phyloP scores from a whole-genome alignment of 371 early-diverging fungal species.

The Nematocida homosporus region DNA sequence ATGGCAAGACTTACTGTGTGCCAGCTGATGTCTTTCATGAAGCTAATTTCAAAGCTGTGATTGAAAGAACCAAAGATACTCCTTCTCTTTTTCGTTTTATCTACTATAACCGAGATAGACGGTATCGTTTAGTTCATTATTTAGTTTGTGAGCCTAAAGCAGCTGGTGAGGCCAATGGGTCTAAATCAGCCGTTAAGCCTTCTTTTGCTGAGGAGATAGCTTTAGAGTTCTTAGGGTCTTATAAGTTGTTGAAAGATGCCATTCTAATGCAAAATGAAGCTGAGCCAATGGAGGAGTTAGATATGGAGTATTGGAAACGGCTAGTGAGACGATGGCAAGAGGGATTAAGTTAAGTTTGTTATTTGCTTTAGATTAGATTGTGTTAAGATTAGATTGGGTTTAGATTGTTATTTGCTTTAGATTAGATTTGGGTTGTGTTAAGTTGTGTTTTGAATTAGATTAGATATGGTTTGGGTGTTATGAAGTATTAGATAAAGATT shows the following conservation, averaged over 20 bases:
- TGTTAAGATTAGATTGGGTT: too few relatives aligned
- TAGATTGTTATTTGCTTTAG: too few relatives aligned
- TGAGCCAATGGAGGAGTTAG: slow-evolving; percentile 4
- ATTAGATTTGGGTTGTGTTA: too few relatives aligned
- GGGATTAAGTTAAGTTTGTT: too few relatives aligned
- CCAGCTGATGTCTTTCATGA: slow-evolving; percentile 43
- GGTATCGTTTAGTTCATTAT: slow-evolving; percentile 44
- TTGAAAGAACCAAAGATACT: slow-evolving; percentile 7
- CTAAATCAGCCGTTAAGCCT: not conserved
- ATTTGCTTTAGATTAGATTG: too few relatives aligned
- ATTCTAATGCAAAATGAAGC: not conserved
- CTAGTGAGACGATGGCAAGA: too few relatives aligned
- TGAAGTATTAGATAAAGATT: too few relatives aligned
- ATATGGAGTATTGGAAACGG: slow-evolving; percentile 22
- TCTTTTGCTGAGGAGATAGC: not conserved
- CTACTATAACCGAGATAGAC: slow-evolving; percentile 21
- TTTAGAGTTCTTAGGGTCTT: not conserved
- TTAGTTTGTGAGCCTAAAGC: slow-evolving; percentile 27
- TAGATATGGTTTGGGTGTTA: too few relatives aligned
- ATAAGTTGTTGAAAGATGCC: slow-evolving; percentile 4
- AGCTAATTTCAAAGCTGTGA: slow-evolving; percentile 38
- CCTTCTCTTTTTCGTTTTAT: slow-evolving; percentile 34
- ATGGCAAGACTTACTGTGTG: slow-evolving; percentile 16
- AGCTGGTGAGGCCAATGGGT: not conserved
- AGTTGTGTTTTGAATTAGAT: too few relatives aligned